These are phyloP conservation scores for Rhododendron kiyosumense DNA, from an alignment of 148 eudicot genomes.

Conservation along the genomic window DNA sequence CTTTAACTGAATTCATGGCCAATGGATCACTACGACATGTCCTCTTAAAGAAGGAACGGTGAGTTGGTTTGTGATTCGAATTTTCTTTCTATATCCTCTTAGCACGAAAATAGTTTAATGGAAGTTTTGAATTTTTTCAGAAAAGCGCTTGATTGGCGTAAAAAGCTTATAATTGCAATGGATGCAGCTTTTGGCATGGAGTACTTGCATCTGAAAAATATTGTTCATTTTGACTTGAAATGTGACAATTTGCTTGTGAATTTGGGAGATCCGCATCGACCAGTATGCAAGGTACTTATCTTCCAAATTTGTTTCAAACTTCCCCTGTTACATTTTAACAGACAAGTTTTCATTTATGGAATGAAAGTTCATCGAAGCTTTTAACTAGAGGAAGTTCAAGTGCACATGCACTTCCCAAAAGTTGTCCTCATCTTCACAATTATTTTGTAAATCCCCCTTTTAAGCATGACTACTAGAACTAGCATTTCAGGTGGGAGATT, in stretches of 20 bases:
- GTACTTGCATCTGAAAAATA: slow-evolving; percentile 55
- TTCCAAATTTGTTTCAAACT: background rate
- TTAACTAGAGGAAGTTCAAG: background rate
- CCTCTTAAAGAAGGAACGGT: slow-evolving; percentile 70
- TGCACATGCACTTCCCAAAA: background rate
- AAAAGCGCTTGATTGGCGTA: slow-evolving; percentile 50
- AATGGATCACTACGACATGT: slow-evolving; percentile 88
- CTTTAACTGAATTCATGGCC: slow-evolving; percentile 89
- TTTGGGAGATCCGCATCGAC: slow-evolving; percentile 85
- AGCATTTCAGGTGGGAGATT: slow-evolving; percentile 79
- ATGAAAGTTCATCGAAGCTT: background rate
- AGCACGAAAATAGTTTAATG: background rate
- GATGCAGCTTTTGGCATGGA: slow-evolving; percentile 79
- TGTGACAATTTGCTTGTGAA: slow-evolving; percentile 98
- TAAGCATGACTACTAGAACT: background rate
- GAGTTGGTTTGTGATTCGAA: slow-evolving; percentile 2
- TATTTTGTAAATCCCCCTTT: background rate
- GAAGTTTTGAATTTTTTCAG: slow-evolving; percentile 13
- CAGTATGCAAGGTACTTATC: slow-evolving; percentile 76
- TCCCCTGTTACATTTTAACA: background rate
- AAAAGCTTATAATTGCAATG: slow-evolving; percentile 44
- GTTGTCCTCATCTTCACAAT: background rate
- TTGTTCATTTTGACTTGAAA: slow-evolving; percentile 64
- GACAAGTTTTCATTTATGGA: background rate
- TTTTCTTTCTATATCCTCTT: background rate